These are phyloP conservation scores for Populus ilicifolia DNA, from an alignment of 345 rosid genomes.

Conservation along the genomic window DNA sequence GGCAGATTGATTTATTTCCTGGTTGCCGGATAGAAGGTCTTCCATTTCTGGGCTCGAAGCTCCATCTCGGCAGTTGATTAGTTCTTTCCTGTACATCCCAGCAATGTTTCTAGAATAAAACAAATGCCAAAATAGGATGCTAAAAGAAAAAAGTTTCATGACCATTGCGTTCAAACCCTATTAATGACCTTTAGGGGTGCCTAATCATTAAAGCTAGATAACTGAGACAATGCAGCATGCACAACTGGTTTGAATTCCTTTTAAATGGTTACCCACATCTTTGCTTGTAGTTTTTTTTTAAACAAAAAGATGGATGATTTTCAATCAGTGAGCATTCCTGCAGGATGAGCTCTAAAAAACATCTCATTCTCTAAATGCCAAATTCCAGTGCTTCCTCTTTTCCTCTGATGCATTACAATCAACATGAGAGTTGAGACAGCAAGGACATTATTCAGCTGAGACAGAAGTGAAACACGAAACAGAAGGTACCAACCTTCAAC, in stretches of 20 bases:
- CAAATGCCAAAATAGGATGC: not conserved
- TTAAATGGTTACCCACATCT: not conserved
- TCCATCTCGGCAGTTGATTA: not conserved
- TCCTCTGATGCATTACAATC: not conserved
- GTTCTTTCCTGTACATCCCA: constrained; percentile 2
- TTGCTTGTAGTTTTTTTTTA: not conserved
- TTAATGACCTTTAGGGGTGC: not conserved
- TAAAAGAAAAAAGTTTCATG: not conserved
- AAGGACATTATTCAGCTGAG: not conserved
- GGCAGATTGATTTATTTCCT: not conserved
- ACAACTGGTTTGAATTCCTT: not conserved
- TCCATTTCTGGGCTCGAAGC: not conserved
- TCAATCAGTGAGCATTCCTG: not conserved
- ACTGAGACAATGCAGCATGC: not conserved
- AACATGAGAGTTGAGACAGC: not conserved
- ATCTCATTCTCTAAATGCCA: not conserved
- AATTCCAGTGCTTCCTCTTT: not conserved
- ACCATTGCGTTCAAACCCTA: not conserved
- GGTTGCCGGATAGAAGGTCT: not conserved
- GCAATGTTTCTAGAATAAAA: not conserved
- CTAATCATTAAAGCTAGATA: not conserved
- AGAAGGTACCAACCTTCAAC: constrained; percentile 11
- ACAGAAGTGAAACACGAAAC: not conserved
- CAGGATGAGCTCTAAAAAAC: not conserved
- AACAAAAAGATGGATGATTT: not conserved